These are phyloP conservation scores for Tolypocladium sp. DNA, from an alignment of 2,329 filamentous ascomycete genomes.

Conservation along the genomic window DNA sequence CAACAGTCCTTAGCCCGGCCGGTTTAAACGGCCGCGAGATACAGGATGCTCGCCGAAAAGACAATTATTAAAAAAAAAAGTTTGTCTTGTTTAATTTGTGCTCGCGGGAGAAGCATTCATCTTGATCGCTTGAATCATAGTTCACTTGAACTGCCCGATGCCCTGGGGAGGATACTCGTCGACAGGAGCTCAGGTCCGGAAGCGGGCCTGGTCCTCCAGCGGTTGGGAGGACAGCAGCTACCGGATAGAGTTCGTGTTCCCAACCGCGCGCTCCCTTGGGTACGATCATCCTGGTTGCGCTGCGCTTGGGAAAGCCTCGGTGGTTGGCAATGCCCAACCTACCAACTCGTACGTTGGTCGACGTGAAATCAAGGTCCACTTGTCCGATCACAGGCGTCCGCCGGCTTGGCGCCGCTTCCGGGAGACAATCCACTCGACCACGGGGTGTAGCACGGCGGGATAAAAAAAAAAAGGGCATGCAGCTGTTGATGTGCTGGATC, in stretches of 20 bases:
- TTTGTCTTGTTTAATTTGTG: neutral
- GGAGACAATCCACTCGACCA: neutral
- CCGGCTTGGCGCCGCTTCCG: neutral
- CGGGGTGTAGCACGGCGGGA: neutral
- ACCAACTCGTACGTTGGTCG: neutral
- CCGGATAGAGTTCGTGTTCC: neutral
- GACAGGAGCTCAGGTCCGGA: neutral
- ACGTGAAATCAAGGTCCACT: neutral
- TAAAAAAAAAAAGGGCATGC: neutral
- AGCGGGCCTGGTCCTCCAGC: neutral
- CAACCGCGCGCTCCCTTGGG: neutral
- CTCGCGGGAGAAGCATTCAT: neutral
- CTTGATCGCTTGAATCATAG: neutral
- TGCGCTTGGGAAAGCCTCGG: neutral
- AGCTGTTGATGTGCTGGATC: neutral
- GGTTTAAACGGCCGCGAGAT: neutral
- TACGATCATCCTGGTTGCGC: neutral
- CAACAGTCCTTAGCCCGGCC: neutral
- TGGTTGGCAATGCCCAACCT: neutral
- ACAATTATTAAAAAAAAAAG: neutral
- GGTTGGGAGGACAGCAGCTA: neutral
- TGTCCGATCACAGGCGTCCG: neutral
- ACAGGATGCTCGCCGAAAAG: neutral
- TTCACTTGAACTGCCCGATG: neutral
- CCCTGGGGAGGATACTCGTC: neutral